phyloP scores from a whole-genome alignment of 768 basidiomycete species.

The Pisolithus albus region DNA sequence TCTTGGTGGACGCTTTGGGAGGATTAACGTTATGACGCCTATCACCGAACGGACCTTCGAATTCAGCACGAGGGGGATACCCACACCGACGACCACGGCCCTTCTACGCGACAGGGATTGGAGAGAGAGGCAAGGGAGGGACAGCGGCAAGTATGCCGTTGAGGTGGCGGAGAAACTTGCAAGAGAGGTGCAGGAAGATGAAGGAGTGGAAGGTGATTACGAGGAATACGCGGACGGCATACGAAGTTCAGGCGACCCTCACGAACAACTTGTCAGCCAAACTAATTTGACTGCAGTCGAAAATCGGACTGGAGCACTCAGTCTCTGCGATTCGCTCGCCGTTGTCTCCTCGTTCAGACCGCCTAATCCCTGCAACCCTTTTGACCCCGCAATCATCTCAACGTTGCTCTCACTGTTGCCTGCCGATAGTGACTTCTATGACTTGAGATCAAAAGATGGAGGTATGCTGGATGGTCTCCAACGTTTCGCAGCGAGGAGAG shows the following conservation, averaged over 20 bases:
- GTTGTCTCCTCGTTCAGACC: constrained; percentile 61
- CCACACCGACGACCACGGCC: constrained; percentile 38
- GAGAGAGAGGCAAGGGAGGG: constrained; percentile 20
- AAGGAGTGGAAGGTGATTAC: constrained; percentile 15
- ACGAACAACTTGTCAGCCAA: constrained; percentile 5
- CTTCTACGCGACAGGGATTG: neutral
- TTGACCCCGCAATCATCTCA: constrained; percentile 57
- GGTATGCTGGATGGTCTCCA: constrained; percentile 64
- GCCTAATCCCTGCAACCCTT: constrained; percentile 86
- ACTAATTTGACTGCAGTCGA: constrained; percentile 34
- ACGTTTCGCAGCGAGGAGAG: constrained; percentile 52
- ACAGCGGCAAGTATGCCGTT: constrained; percentile 38
- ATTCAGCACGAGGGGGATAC: constrained; percentile 52
- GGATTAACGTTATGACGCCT: constrained; percentile 93
- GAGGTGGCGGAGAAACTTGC: constrained; percentile 54
- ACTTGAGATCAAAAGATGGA: constrained; percentile 48
- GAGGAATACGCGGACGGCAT: constrained; percentile 8
- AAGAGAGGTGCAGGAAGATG: constrained; percentile 34
- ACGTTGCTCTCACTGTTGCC: constrained; percentile 59
- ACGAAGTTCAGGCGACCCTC: neutral
- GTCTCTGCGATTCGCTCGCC: constrained; percentile 57
- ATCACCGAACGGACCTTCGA: constrained; percentile 94
- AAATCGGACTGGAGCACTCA: constrained; percentile 58
- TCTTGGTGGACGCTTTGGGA: constrained; percentile 69
- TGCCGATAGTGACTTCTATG: constrained; percentile 53